Evolutionary conservation across 2,329 filamentous ascomycete genomes (phyloP).

Genomic region (Ceratocystis diversiconidia): DNA sequence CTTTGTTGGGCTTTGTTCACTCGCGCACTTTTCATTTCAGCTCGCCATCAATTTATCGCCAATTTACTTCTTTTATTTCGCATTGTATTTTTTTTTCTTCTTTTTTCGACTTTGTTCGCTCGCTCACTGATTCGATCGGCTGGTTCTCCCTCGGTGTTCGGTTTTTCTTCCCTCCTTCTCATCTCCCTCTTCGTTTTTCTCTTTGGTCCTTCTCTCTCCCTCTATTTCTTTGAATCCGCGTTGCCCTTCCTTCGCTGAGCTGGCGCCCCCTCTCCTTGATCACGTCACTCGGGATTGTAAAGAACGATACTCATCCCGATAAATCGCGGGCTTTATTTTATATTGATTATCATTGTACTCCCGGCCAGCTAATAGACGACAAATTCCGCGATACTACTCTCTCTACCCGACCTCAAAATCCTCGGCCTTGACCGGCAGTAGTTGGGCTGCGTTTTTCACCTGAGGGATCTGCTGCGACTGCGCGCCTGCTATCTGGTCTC

Average conservation of each 20-base stretch:
- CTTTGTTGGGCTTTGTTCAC: not conserved
- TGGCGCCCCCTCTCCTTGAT: conserved; percentile 7
- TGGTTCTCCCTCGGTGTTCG: not conserved
- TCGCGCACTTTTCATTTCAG: conserved; percentile 1
- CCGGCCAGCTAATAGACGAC: not conserved
- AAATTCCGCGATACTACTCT: conserved; percentile 3
- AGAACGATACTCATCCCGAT: not conserved
- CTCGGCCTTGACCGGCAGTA: not conserved
- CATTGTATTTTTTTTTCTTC: conserved; percentile 4
- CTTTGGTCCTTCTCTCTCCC: conserved; percentile 2
- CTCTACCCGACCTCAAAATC: not conserved
- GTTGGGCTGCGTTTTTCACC: not conserved
- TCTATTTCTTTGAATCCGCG: not conserved
- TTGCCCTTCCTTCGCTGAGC: not conserved
- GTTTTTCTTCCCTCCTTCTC: conserved; percentile 8
- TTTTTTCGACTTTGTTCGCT: not conserved
- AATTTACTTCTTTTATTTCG: conserved; percentile 3
- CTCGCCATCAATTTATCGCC: conserved; percentile 3
- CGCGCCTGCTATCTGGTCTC: not conserved
- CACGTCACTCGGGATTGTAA: conserved; percentile 5
- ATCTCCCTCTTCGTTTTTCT: conserved; percentile 5
- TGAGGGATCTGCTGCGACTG: not conserved
- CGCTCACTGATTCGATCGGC: not conserved
- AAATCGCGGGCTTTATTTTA: not conserved
- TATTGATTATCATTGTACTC: not conserved